phyloP scores from a whole-genome alignment of 164 flowering plant genomes.

The Chloranthus sessilifolius region DNA sequence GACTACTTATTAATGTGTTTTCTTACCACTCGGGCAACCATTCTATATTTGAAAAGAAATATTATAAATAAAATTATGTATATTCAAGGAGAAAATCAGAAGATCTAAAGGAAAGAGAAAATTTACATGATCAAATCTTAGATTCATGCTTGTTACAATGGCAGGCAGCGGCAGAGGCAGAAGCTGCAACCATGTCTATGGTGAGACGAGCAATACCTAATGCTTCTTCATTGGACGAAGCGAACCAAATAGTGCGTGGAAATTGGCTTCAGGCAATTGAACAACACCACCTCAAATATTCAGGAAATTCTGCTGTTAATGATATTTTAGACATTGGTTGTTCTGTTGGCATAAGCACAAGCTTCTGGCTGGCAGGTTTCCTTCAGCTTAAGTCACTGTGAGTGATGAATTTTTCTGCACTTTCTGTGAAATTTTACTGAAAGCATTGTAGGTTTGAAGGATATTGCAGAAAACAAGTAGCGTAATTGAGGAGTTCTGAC shows the following conservation, averaged over 20 bases:
- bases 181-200: slow-evolving; percentile 67
- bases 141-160: too few relatives aligned
- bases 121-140: too few relatives aligned
- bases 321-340: slow-evolving; percentile 67
- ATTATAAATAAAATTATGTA: too few relatives aligned
- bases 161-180: slow-evolving; percentile 85
- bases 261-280: slow-evolving; percentile 62
- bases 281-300: slow-evolving; percentile 42
- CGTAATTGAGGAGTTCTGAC: too few relatives aligned
- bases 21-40: too few relatives aligned
- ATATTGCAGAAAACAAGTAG: neutral
- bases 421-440: neutral
- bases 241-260: slow-evolving; percentile 48
- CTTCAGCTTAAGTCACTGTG: slow-evolving; percentile 54
- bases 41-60: too few relatives aligned
- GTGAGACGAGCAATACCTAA: slow-evolving; percentile 51
- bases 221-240: slow-evolving; percentile 56
- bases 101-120: too few relatives aligned
- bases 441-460: neutral
- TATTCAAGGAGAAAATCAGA: too few relatives aligned
- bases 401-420: slow-evolving; percentile 19
- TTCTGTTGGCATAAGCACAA: slow-evolving; percentile 68
- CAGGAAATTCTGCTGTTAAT: slow-evolving; percentile 27
- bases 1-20: too few relatives aligned
- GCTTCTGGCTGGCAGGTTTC: slow-evolving; percentile 54